Evolutionary conservation across 805 yeast species (phyloP).

Genomic region (Myxozyma nipponensis): DNA sequence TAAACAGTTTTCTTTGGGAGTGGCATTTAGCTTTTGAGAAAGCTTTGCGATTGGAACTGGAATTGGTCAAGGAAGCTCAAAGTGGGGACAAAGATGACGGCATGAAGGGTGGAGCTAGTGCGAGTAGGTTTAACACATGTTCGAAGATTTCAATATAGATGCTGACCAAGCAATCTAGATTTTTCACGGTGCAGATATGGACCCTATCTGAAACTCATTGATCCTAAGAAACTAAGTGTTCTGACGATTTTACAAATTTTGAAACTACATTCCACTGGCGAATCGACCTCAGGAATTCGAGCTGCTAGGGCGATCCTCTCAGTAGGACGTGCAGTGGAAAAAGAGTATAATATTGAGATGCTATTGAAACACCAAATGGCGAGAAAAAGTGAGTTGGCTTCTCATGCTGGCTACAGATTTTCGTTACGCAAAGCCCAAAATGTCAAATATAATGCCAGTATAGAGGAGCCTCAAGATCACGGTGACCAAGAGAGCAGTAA

Average conservation of each 20-base stretch:
- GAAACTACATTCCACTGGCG: constrained; percentile 69
- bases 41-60: constrained; percentile 61
- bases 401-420: constrained; percentile 10
- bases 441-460: neutral
- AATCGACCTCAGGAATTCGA: constrained; percentile 71
- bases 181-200: constrained; percentile 55
- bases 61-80: constrained; percentile 42
- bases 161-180: constrained; percentile 4
- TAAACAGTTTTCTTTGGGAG: constrained; percentile 72
- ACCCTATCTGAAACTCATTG: constrained; percentile 68
- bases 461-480: neutral
- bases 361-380: constrained; percentile 41
- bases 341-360: constrained; percentile 73
- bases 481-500: neutral
- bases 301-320: constrained; percentile 76
- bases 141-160: neutral
- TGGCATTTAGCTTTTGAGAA: constrained; percentile 81
- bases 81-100: neutral
- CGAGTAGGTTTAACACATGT: constrained; percentile 1
- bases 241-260: constrained; percentile 79
- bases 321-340: constrained; percentile 79
- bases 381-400: neutral
- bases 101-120: constrained; percentile 4
- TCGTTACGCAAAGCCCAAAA: constrained; percentile 5
- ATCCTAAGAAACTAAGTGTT: constrained; percentile 77